Evolutionary conservation across 2,329 filamentous ascomycete species (phyloP), one percentile per base, ranked within the genome.

Genomic region (Diaporthe sp.): DNA sequence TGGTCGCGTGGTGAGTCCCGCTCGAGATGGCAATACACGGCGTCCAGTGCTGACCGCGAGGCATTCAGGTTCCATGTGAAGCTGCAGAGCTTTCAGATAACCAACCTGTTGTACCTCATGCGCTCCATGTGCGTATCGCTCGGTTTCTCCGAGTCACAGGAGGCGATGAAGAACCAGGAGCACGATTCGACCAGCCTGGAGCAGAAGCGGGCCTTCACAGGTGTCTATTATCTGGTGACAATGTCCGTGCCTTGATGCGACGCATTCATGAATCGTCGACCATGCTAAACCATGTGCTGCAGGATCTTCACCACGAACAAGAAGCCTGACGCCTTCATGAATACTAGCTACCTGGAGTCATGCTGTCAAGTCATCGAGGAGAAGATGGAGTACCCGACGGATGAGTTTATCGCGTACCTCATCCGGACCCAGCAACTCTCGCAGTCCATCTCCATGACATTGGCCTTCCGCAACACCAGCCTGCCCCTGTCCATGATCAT

Each of bases 191-290:
- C 74, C 25, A 80, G 80, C 30, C 76, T 88, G 13, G 86, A 88
- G 72, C 79, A 84, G 59, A 84, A 88, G 80, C 82, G 88, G 58
- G 86, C 86, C 0, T 88, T 86, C 77, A 83, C 83, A 0, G 87
- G 86, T 3, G 86, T 85, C 5, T 89, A 88, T 73, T 89, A 89
- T 71, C 77, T 89, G 5, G 86, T 87, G 39, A 86, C 87, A 9
- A 77, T 87, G 86, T 88, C 74, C 78, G 85, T 81, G 37, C 2
- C 8, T 17, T 0, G 44, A 9, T 3, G 12, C 1, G 8, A 2
- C 9, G 0, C 3, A n/a, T 42, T 22, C 25, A n/a, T 8, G 8
- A 19, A 17, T 7, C 8, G 8, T 13, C 9, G 15, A 17, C 25
- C 19, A 25, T 7, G 58, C 58, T 72, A 19, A 66, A 13, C 19